Percentiles rank a stretch among this genome's conserved stretches.
phyloP scores from a whole-genome alignment of 2,329 filamentous ascomycete species.

The Thyridium curvatum region DNA sequence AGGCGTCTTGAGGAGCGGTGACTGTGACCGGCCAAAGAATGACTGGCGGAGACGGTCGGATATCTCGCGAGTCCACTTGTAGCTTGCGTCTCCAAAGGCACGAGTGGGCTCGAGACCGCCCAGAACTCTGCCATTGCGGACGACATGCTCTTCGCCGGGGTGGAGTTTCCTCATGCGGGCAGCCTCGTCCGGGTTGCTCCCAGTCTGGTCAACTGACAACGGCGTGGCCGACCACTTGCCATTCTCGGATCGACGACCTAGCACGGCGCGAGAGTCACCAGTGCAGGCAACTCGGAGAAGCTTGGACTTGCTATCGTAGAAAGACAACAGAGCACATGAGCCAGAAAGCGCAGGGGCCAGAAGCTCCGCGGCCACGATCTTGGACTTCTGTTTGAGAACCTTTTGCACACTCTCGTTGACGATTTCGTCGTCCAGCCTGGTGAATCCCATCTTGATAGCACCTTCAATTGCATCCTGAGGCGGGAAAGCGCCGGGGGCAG shows the following conservation, averaged over 20 bases:
- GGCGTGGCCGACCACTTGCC: conserved; percentile 92
- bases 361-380: conserved; percentile 83
- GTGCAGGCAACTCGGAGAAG: conserved; percentile 91
- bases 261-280: conserved; percentile 89
- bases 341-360: conserved; percentile 90
- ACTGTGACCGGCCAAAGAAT: conserved; percentile 82
- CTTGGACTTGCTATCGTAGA: conserved; percentile 86
- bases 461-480: conserved; percentile 75
- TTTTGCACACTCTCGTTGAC: conserved; percentile 89
- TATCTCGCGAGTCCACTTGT: conserved; percentile 89
- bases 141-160: conserved; percentile 81
- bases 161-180: conserved; percentile 79
- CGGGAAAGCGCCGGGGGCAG: conserved; percentile 57
- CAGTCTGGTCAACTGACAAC: conserved; percentile 90
- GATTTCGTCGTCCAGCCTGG: conserved; percentile 86
- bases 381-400: conserved; percentile 82
- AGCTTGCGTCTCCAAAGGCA: conserved; percentile 92
- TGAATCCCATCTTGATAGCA: conserved; percentile 90
- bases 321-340: conserved; percentile 93
- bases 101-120: conserved; percentile 88
- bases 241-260: conserved; percentile 69
- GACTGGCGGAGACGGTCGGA: conserved; percentile 74
- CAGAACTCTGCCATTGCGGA: conserved; percentile 82
- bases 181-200: conserved; percentile 78
- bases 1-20: conserved; percentile 75